These are phyloP conservation scores for Porogramme epimiltina DNA, from an alignment of 1,284 basidiomycete species.

Conservation along the genomic window DNA sequence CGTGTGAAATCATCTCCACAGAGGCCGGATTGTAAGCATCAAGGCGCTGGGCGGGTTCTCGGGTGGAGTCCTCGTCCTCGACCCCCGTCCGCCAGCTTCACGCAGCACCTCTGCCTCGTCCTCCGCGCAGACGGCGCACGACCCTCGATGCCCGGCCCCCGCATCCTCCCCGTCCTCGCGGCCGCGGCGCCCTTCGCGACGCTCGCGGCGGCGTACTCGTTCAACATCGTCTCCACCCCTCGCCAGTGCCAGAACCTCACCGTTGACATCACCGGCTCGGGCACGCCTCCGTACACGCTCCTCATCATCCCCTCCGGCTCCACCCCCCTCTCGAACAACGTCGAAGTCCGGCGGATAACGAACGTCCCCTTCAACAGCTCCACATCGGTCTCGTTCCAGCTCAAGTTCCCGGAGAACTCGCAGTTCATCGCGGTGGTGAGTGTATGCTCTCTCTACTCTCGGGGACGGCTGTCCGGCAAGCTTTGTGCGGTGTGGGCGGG, in stretches of 20 bases:
- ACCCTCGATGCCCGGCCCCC: not conserved
- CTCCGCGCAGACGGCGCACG: constrained; percentile 4
- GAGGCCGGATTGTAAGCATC: not conserved
- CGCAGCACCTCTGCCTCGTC: not conserved
- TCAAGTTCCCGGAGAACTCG: constrained; percentile 67
- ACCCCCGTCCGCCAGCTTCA: not conserved
- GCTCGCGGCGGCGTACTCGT: constrained; percentile 52
- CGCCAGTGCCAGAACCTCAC: constrained; percentile 66
- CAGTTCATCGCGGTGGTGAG: constrained; percentile 77
- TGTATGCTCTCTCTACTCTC: constrained; percentile 19
- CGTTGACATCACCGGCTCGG: constrained; percentile 52
- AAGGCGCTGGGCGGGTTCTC: not conserved
- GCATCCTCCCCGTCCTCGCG: constrained; percentile 11
- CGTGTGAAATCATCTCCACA: constrained; percentile 7
- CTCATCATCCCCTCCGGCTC: constrained; percentile 69
- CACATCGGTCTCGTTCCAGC: constrained; percentile 51
- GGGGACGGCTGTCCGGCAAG: not conserved
- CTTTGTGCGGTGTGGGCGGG: too few species aligned
- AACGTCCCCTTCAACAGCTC: constrained; percentile 50
- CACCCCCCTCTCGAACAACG: constrained; percentile 55
- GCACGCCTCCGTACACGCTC: constrained; percentile 61
- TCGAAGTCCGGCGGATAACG: constrained; percentile 67
- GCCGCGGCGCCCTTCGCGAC: constrained; percentile 18
- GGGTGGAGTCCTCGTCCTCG: not conserved
- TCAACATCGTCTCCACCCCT: constrained; percentile 57